Base-by-base conservation (phyloP, 2,329 filamentous ascomycete species). In the Cladophialophora yegresii region DNA sequence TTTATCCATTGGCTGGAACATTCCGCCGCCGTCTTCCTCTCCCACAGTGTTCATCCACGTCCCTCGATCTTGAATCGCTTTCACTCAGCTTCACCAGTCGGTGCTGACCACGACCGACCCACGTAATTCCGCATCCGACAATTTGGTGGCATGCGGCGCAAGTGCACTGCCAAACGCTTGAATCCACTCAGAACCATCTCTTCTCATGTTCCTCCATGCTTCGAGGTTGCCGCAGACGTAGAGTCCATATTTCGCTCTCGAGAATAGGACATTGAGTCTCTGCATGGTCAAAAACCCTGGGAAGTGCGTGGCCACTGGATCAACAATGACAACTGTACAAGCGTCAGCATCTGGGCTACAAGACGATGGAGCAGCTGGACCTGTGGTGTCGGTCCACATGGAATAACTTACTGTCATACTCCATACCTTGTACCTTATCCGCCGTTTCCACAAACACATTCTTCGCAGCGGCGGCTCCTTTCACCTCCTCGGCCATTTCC, bases 181-280 rank as follows among this genome's bases (percentile, higher is more conserved):
- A 20, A 43, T n/a, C 36, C 36, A 43, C n/a, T 7, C 36, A 20
- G 36, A 7, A 7, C n/a, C n/a, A 16, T 43, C 36, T 1, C 36
- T 16, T 43, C n/a, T 43, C 36, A 43, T 43, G 0, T 3, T 7
- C 4, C 23, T 60, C 56, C 62, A 64, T 28, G 33, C 2, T 7
- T 6, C 43, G 50, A 54, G 26, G 26, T 64, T 32, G 50, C 62
- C 62, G n/a, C 58, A 43, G 9, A 60, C 62, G 16, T 64, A 64
- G 9, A 64, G 33, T 12, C 62, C 62, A 49, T 49, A 60, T 43
- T 36, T 60, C 16, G 62, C 62, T 6, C 55, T 33, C 3, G 62
- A 64, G 49, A 64, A 64, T 22, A 64, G 40, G 13, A 64, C 56
- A 20, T 64, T 64, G 2, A 64, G 56, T 32, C 62, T 36, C 9